Evolutionary conservation across 768 basidiomycete species (phyloP).

Genomic region (Collybia mongolica): DNA sequence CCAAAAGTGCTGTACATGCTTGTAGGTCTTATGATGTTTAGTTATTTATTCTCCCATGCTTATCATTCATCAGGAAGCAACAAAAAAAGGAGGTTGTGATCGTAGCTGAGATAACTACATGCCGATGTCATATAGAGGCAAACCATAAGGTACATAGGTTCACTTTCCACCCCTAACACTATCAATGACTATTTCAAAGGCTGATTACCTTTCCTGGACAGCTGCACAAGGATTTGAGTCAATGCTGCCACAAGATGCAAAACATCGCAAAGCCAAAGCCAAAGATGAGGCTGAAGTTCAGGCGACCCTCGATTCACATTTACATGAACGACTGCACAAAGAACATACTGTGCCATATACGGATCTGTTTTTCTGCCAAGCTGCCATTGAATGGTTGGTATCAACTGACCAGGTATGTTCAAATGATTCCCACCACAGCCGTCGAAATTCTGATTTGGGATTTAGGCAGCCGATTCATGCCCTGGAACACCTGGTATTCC

Average conservation of each 20-base stretch:
- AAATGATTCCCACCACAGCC: neutral
- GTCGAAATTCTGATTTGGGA: too few relatives aligned
- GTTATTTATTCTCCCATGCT: too few relatives aligned
- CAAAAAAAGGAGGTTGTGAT: neutral
- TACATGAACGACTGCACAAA: conserved; percentile 11
- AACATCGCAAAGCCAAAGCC: conserved; percentile 5
- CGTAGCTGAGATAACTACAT: conserved; percentile 9
- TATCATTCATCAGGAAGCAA: neutral
- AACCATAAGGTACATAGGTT: conserved; percentile 7
- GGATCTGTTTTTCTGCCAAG: conserved; percentile 20
- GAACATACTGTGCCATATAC: conserved; percentile 21
- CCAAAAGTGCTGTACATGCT: too few relatives aligned
- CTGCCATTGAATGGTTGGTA: conserved; percentile 30
- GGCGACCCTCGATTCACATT: conserved; percentile 18
- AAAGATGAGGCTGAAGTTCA: conserved; percentile 5
- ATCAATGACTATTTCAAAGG: conserved; percentile 3
- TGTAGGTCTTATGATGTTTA: too few relatives aligned
- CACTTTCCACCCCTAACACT: neutral
- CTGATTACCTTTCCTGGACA: conserved; percentile 20
- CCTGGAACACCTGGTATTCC: conserved; percentile 27
- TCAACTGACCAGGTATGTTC: conserved; percentile 29
- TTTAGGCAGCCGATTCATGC: conserved; percentile 30
- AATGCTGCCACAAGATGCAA: conserved; percentile 22
- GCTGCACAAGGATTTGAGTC: conserved; percentile 21
- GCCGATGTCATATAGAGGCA: conserved; percentile 12